Base-by-base conservation (phyloP, 2,329 filamentous ascomycete genomes). In the Aspergillus pseudoglaucus region DNA sequence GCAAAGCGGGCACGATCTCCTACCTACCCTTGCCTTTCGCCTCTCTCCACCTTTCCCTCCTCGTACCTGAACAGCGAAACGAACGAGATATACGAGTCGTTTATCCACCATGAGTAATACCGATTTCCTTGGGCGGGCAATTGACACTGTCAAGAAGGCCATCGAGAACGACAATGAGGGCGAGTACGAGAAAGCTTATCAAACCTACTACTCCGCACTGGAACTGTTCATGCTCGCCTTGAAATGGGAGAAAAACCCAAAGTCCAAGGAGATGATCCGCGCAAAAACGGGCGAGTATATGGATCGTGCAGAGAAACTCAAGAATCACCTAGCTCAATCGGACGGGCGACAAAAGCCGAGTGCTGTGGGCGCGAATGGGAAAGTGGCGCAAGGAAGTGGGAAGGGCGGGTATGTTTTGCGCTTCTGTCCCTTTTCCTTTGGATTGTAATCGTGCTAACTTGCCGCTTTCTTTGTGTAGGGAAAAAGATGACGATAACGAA, bases 191-290 rank as follows among this genome's bases (percentile, higher is more conserved):
- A 91, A 94, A 71, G 93, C 93, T 48, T 97, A 97, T 70, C 88
- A 95, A 66, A 80, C 87, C 54, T 98, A 98, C 81, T 96, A 95
- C 76, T 85, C 89, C 59, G 85, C 91, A 45, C 87, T 98, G 59
- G 91, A 98, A 73, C 83, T 97, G 49, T 98, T 97, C 78, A 95
- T 98, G 87, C 87, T 97, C 52, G 93, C 93, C 30, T 80, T 98
- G 51, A 98, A 98, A 78, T 98, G 91, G 91, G 93, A 98, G 76
- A 98, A 97, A 81, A 97, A 96, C 74, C 84, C 87, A 54, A 91
- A 90, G 61, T 90, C 89, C 55, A 97, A 97, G 77, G 90, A 94
- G 66, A 95, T 95, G 81, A 96, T 98, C 70, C 86, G 93, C 59
- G 83, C 87, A 60, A 97, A 97, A 76, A 90, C 90, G 17, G 87